Percentiles rank a stretch among this genome's conserved stretches.
Evolutionary conservation across 176 grass and related monocot species (phyloP).

Genomic region (Chloris gayana): DNA sequence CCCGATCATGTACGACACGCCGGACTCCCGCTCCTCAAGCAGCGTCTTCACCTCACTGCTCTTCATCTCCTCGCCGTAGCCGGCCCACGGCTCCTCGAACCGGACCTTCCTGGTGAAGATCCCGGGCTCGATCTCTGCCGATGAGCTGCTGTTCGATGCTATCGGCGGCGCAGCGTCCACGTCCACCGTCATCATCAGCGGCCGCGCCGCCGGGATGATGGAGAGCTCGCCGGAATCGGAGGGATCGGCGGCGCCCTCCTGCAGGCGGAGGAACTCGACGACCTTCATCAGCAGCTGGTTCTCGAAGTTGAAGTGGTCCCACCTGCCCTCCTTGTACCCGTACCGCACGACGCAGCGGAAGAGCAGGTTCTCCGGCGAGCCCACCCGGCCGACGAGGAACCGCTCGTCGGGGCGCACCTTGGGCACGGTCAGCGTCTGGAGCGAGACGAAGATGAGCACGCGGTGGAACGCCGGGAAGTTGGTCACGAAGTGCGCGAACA

Average conservation of each 20-base stretch:
- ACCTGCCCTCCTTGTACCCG: constrained; percentile 77
- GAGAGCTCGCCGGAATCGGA: constrained; percentile 38
- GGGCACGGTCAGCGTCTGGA: constrained; percentile 79
- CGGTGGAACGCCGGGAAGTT: constrained; percentile 95
- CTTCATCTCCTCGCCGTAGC: neutral
- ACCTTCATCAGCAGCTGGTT: constrained; percentile 83
- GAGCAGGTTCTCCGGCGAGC: constrained; percentile 48
- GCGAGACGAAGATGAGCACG: constrained; percentile 72
- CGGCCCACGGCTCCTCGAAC: constrained; percentile 38
- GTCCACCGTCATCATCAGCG: constrained; percentile 12
- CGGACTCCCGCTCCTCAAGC: constrained; percentile 68
- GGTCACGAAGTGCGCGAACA: constrained; percentile 97
- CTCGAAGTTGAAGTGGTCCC: constrained; percentile 80
- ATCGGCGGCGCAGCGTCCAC: constrained; percentile 19
- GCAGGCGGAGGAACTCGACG: constrained; percentile 62
- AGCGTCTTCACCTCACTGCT: constrained; percentile 61
- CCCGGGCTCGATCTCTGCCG: constrained; percentile 33
- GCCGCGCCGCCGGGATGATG: constrained; percentile 37
- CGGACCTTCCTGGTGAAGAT: constrained; percentile 44
- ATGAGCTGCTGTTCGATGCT: neutral
- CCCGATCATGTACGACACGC: constrained; percentile 91
- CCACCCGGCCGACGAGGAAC: constrained; percentile 71
- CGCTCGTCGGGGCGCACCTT: constrained; percentile 56
- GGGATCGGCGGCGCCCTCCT: constrained; percentile 22
- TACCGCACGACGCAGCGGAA: constrained; percentile 73